Conservation (phyloP, 2,329 filamentous ascomycete species). For the Amylocarpus encephaloides region DNA sequence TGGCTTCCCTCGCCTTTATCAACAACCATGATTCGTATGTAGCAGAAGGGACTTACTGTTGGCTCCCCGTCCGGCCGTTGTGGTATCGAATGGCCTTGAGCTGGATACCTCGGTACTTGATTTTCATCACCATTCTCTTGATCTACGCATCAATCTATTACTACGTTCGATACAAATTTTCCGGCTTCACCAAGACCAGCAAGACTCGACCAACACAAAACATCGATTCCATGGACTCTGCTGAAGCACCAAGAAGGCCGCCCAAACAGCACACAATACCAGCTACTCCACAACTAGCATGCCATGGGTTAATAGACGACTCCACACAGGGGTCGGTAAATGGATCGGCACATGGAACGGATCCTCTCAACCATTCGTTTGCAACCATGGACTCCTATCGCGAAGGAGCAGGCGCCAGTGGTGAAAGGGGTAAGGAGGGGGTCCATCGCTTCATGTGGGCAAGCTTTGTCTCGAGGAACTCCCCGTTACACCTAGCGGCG, state of each 20-base stretch:
- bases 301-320: conserved; percentile 27
- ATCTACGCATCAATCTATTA: conserved; percentile 66
- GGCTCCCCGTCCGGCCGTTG: conserved; percentile 56
- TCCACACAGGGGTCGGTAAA: conserved; percentile 12
- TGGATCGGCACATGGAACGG: not conserved
- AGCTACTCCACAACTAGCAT: conserved; percentile 21
- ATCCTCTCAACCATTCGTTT: conserved; percentile 13
- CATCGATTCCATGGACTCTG: conserved; percentile 9
- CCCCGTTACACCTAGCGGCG: conserved; percentile 3
- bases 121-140: conserved; percentile 56
- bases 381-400: conserved; percentile 16
- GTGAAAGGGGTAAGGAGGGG: conserved; percentile 1
- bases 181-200: conserved; percentile 22
- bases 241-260: conserved; percentile 3
- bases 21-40: conserved; percentile 49
- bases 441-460: conserved; percentile 28
- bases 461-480: conserved; percentile 20
- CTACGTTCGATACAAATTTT: conserved; percentile 46
- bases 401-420: not conserved
- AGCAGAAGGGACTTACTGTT: conserved; percentile 62
- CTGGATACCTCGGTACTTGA: conserved; percentile 69
- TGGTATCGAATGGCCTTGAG: conserved; percentile 65
- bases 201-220: conserved; percentile 8
- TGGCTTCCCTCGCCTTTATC: conserved; percentile 59
- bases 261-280: conserved; percentile 16